Evolutionary conservation across 495 filamentous ascomycete species (phyloP).

Genomic region (Penicillium longicatenatum): DNA sequence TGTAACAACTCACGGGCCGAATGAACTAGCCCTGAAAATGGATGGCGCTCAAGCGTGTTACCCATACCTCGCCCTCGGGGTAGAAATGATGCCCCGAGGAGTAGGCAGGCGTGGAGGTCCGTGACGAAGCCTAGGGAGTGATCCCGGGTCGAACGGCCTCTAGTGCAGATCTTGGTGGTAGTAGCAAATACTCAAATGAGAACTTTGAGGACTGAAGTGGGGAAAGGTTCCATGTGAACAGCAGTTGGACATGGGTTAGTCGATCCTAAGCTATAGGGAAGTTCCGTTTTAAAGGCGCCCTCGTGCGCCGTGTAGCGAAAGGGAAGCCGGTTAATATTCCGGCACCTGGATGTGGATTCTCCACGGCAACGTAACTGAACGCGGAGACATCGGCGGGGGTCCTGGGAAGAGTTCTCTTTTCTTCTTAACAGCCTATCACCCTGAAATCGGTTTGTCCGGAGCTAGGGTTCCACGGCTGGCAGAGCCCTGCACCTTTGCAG

Average conservation of each 20-base stretch:
- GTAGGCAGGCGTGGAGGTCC: slow-evolving; percentile 56
- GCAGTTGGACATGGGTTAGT: slow-evolving; percentile 70
- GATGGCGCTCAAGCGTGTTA: slow-evolving; percentile 68
- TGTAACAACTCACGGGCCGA: slow-evolving; percentile 66
- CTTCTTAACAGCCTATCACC: slow-evolving; percentile 43
- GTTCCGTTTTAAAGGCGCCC: slow-evolving; percentile 64
- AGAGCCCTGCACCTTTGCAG: slow-evolving; percentile 63
- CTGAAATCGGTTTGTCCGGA: slow-evolving; percentile 58
- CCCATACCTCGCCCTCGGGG: slow-evolving; percentile 63
- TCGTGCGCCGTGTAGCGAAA: slow-evolving; percentile 62
- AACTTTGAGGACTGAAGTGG: slow-evolving; percentile 74
- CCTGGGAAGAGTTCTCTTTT: slow-evolving; percentile 47
- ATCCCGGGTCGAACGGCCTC: slow-evolving; percentile 66
- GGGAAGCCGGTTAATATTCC: slow-evolving; percentile 72
- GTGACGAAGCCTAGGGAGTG: slow-evolving; percentile 67
- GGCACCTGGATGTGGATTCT: slow-evolving; percentile 68
- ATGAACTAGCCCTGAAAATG: slow-evolving; percentile 67
- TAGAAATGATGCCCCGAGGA: slow-evolving; percentile 59
- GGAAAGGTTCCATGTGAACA: slow-evolving; percentile 72
- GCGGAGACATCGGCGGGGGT: slow-evolving; percentile 54
- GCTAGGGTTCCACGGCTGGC: slow-evolving; percentile 28
- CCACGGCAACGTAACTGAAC: slow-evolving; percentile 66
- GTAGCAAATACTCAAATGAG: slow-evolving; percentile 77
- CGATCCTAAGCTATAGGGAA: slow-evolving; percentile 68
- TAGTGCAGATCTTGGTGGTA: slow-evolving; percentile 75